A percentile compares a stretch with the other conserved stretches of the same genome.
phyloP scores from a whole-genome alignment of 2,329 filamentous ascomycete genomes.

The Colletotrichum simmondsii region DNA sequence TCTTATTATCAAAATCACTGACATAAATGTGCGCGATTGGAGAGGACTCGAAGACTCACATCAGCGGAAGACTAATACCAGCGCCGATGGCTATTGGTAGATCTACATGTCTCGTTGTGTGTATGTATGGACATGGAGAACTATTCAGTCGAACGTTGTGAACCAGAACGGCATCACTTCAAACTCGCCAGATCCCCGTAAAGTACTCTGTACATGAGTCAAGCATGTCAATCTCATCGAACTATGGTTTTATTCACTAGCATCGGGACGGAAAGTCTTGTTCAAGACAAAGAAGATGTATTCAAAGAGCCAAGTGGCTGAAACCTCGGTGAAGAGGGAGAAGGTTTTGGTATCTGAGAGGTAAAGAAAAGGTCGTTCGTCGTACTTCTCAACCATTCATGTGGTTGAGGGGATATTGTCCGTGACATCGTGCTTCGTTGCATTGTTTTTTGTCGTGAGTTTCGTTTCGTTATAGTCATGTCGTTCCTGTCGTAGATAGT shows the following conservation, averaged over 20 bases:
- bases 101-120: too few relatives aligned
- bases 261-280: neutral
- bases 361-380: constrained; percentile 27
- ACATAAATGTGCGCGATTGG: too few relatives aligned
- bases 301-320: constrained; percentile 29
- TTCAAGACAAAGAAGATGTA: constrained; percentile 27
- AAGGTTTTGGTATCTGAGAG: constrained; percentile 21
- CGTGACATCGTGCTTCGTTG: constrained; percentile 12
- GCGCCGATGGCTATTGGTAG: too few relatives aligned
- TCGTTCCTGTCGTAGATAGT: constrained; percentile 6
- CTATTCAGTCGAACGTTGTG: too few relatives aligned
- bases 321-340: constrained; percentile 23
- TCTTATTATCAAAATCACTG: too few relatives aligned
- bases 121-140: too few relatives aligned
- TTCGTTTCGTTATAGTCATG: constrained; percentile 11
- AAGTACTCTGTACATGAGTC: neutral
- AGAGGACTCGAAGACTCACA: too few relatives aligned
- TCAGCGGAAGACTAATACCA: too few relatives aligned
- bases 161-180: too few relatives aligned
- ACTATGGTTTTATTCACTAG: neutral
- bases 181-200: too few relatives aligned
- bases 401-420: constrained; percentile 4
- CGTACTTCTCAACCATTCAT: constrained; percentile 25
- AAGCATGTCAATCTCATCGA: neutral
- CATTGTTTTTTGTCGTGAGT: constrained; percentile 4